Evolutionary conservation across 345 rosid species (phyloP), one percentile per base, ranked within the genome.

Genomic region (Aurinia saxatilis): DNA sequence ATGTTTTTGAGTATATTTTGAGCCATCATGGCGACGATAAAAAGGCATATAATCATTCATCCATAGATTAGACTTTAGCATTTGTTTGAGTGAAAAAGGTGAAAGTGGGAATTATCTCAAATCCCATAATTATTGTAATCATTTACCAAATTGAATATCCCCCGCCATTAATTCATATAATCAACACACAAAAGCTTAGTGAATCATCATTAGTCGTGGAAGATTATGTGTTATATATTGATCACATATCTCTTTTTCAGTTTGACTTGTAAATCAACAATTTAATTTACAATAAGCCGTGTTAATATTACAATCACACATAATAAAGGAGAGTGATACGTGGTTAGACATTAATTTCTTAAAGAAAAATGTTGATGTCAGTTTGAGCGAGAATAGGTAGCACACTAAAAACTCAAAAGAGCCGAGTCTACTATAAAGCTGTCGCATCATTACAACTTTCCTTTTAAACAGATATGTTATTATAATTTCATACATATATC

Each of bases 61-160:
- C 35, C 4, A 55, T 49, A 35, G 65, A 40, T 60, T 67, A 61
- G 68, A 39, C 56, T 70, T 54, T 47, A 47, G 37, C 68, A 70
- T 62, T 13, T 46, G 12, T 55, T 54, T 70, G 50, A 62, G 63
- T 70, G 74, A 46, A 70, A 51, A 70, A 70, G 57, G 68, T 70
- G n/a, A 62, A 63, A 62, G 57, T 68, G 48, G 23, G 33, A 60
- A 18, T 38, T 54, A 46, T 70, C 57, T 44, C 55, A 52, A 35
- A 34, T 1, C 54, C 60, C 60, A 68, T 60, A 6, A 34, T 34
- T 68, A 10, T 59, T 50, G 47, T 25, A 34, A 60, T 68, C 54
- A 60, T 59, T 50, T 41, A 19, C 37, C 8, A 21, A 31, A 7
- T 67, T 33, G 66, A 67, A 67, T 50, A 40, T 50, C 52, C 23